Conservation (phyloP, 2,329 filamentous ascomycete species). For the Ophiostoma perfectum region DNA sequence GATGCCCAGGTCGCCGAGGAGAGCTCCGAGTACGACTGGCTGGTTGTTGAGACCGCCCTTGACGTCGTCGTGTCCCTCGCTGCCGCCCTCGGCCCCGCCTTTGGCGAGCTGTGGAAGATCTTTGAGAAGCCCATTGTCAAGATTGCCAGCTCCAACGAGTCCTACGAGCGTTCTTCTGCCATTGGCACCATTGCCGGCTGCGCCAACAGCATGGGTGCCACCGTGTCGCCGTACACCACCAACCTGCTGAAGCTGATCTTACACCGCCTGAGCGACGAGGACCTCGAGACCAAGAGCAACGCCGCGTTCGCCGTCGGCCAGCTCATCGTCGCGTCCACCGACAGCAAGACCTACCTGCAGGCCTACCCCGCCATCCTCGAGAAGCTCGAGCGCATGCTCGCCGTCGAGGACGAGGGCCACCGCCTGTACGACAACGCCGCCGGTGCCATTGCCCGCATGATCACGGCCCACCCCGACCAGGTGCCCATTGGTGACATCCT, state of each 20-base stretch:
- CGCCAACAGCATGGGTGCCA: conserved; percentile 73
- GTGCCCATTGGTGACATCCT: conserved; percentile 78
- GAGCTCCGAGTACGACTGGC: conserved; percentile 94
- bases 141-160: conserved; percentile 78
- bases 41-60: conserved; percentile 88
- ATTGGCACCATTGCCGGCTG: conserved; percentile 91
- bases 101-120: conserved; percentile 87
- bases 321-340: conserved; percentile 73
- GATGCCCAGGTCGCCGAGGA: conserved; percentile 66
- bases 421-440: conserved; percentile 89
- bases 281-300: conserved; percentile 89
- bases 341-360: conserved; percentile 66
- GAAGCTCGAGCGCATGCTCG: conserved; percentile 81
- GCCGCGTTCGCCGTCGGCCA: conserved; percentile 87
- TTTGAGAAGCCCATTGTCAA: conserved; percentile 89
- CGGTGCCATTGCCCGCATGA: conserved; percentile 87
- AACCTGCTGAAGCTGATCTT: conserved; percentile 73
- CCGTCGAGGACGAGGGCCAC: conserved; percentile 58
- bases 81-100: conserved; percentile 71
- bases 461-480: conserved; percentile 76
- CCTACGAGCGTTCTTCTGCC: conserved; percentile 80
- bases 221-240: conserved; percentile 75
- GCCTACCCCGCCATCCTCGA: conserved; percentile 71
- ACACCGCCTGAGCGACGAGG: conserved; percentile 82
- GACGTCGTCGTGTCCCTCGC: conserved; percentile 85